A percentile compares a stretch with the other conserved stretches of the same genome.
Evolutionary conservation across 164 flowering plant genomes (phyloP).

Genomic region (Magnolia sinica): DNA sequence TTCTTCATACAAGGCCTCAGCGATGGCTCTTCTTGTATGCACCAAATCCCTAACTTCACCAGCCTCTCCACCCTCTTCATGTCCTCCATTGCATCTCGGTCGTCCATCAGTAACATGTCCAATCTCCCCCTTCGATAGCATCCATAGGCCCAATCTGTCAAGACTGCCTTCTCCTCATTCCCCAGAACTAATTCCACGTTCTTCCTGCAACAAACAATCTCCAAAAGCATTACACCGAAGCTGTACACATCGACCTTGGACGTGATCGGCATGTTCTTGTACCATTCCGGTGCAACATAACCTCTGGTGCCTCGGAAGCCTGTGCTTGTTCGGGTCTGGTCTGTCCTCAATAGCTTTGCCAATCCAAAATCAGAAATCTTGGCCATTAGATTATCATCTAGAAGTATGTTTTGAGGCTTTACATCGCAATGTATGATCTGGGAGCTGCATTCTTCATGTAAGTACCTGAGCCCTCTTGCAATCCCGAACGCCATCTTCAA

Average conservation of each 20-base stretch:
- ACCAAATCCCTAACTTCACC: conserved; percentile 42
- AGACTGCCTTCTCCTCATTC: conserved; percentile 4
- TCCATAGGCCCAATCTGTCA: neutral
- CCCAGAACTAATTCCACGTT: conserved; percentile 20
- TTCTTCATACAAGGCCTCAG: too few species aligned
- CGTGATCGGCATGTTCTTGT: conserved; percentile 22
- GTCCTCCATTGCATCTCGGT: conserved; percentile 13
- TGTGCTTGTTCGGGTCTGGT: conserved; percentile 26
- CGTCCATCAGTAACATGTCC: conserved; percentile 9
- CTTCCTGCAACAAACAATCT: conserved; percentile 27
- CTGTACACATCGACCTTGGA: conserved; percentile 28
- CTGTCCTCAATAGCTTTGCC: conserved; percentile 25
- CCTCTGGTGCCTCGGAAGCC: conserved; percentile 28
- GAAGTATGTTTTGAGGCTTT: too few species aligned
- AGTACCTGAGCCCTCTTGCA: conserved; percentile 16
- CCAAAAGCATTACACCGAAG: conserved; percentile 23
- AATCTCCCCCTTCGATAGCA: neutral
- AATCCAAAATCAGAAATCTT: conserved; percentile 12
- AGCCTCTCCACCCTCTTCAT: conserved; percentile 22
- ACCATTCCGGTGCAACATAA: conserved; percentile 35
- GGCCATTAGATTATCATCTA: too few species aligned
- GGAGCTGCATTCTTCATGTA: conserved; percentile 18
- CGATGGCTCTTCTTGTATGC: conserved; percentile 49
- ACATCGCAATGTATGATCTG: too few species aligned
- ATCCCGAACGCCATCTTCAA: conserved; percentile 7